A percentile compares a stretch with the other conserved stretches of the same genome.
phyloP scores from a whole-genome alignment of 176 grass and related monocot species.

The Oryza punctata region DNA sequence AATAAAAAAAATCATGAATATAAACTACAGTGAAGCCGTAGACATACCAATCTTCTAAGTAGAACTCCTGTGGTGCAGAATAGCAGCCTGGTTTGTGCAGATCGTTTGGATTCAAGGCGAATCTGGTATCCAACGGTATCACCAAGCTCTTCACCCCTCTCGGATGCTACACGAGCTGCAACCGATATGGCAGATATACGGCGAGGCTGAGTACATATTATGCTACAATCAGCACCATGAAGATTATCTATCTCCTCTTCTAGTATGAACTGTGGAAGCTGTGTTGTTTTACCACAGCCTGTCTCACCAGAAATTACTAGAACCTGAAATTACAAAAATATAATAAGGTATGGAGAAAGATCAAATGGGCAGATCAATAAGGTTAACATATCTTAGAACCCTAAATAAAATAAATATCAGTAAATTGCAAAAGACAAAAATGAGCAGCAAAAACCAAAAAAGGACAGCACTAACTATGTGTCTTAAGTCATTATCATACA shows the following conservation, averaged over 20 bases:
- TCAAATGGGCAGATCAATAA: background rate
- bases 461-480: background rate
- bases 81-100: constrained; percentile 70
- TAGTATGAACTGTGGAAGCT: constrained; percentile 93
- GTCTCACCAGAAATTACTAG: constrained; percentile 97
- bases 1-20: constrained; percentile 14
- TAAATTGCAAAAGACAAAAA: constrained; percentile 15
- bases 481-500: constrained; percentile 4
- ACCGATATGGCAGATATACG: constrained; percentile 97
- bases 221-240: constrained; percentile 79
- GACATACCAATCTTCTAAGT: constrained; percentile 84
- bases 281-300: constrained; percentile 96
- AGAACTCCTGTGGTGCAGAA: constrained; percentile 98
- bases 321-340: constrained; percentile 53
- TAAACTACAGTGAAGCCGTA: constrained; percentile 43
- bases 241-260: constrained; percentile 86
- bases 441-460: background rate
- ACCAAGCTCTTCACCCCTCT: constrained; percentile 86
- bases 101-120: constrained; percentile 83
- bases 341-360: constrained; percentile 24
- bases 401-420: constrained; percentile 20
- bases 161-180: constrained; percentile 80
- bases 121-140: constrained; percentile 97
- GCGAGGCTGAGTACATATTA: constrained; percentile 96
- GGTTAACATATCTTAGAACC: background rate